Evolutionary conservation across 2,329 filamentous ascomycete genomes (phyloP).

Genomic region (Lasiodiplodia hormozganensis): DNA sequence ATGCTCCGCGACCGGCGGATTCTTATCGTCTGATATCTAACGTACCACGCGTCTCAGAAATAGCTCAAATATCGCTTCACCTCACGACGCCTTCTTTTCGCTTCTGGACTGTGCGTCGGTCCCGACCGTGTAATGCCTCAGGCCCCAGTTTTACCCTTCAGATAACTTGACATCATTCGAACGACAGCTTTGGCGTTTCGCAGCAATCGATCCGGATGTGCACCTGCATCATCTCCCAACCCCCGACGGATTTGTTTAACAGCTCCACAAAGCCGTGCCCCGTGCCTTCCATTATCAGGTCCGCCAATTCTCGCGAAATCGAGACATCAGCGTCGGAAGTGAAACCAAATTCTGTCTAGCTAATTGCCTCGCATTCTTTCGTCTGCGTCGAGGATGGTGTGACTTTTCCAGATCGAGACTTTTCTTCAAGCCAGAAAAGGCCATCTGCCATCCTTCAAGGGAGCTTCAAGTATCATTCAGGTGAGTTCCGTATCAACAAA

Average conservation of each 20-base stretch:
- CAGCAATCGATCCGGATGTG: neutral
- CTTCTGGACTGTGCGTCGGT: slow-evolving; percentile 11
- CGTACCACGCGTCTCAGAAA: slow-evolving; percentile 2
- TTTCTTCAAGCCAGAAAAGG: neutral
- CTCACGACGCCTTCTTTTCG: neutral
- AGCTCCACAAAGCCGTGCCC: neutral
- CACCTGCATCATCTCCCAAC: neutral
- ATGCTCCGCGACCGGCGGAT: neutral
- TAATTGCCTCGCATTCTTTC: neutral
- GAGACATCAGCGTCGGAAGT: no score
- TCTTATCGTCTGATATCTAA: neutral
- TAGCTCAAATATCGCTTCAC: neutral
- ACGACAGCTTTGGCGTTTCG: neutral
- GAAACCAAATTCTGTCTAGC: neutral
- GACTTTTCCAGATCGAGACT: neutral
- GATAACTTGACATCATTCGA: slow-evolving; percentile 24
- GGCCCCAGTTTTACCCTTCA: slow-evolving; percentile 5
- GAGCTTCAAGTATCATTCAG: neutral
- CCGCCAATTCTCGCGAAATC: no score
- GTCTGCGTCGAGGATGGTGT: neutral
- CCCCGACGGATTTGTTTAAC: neutral
- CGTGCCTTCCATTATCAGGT: neutral
- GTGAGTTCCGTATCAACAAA: neutral
- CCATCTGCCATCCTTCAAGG: neutral
- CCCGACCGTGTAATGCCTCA: neutral